These are phyloP conservation scores for Cladosporium halotolerans DNA, from an alignment of 2,329 filamentous ascomycete species.

Conservation along the genomic window DNA sequence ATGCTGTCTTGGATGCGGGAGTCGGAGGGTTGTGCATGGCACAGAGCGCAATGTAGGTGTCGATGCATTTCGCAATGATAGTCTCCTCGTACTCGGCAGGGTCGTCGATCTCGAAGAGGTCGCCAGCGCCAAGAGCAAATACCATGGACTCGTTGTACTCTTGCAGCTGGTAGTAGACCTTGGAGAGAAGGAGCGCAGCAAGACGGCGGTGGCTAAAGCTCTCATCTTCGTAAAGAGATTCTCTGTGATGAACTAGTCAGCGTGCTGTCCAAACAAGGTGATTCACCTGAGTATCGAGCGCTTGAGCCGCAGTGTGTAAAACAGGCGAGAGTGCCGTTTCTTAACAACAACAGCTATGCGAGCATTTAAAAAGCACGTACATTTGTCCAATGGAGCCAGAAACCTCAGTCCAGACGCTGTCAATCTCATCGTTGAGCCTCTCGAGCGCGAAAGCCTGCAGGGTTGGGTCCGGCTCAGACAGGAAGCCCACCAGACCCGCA, in stretches of 20 bases:
- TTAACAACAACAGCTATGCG: not conserved
- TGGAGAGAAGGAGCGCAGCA: slow-evolving; percentile 87
- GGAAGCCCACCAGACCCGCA: slow-evolving; percentile 88
- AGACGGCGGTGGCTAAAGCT: slow-evolving; percentile 88
- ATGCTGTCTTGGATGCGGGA: slow-evolving; percentile 42
- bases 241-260: slow-evolving; percentile 49
- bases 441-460: slow-evolving; percentile 92
- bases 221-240: slow-evolving; percentile 96
- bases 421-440: slow-evolving; percentile 92
- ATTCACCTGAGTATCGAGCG: not conserved
- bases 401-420: slow-evolving; percentile 96
- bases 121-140: slow-evolving; percentile 88
- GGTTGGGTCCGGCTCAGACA: slow-evolving; percentile 89
- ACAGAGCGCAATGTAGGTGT: slow-evolving; percentile 87
- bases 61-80: slow-evolving; percentile 94
- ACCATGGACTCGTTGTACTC: slow-evolving; percentile 99
- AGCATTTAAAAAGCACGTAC: slow-evolving; percentile 48
- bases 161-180: slow-evolving; percentile 98
- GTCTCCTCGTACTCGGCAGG: slow-evolving; percentile 97
- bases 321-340: not conserved
- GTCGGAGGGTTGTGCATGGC: slow-evolving; percentile 52
- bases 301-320: too few relatives aligned
- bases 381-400: slow-evolving; percentile 88
- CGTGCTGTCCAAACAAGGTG: slow-evolving; percentile 12
- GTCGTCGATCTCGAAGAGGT: slow-evolving; percentile 87